phyloP scores from a whole-genome alignment of 257 asterid genomes.

The Penstemon davidsonii region DNA sequence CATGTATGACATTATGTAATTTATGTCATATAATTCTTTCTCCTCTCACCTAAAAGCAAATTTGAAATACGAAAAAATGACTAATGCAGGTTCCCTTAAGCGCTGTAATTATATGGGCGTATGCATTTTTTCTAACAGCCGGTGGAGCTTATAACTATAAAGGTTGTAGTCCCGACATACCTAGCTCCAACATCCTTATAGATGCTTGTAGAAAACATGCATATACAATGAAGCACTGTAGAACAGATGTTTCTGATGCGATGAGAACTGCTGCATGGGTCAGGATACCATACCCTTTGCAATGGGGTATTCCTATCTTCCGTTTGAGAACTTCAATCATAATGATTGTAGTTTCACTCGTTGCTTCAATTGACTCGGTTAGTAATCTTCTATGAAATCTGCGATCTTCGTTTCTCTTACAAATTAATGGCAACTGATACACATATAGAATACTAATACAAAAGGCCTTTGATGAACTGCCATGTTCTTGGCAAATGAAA shows the following conservation, averaged over 20 bases:
- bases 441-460: too few species aligned
- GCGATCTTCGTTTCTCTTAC: too few species aligned
- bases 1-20: too few species aligned
- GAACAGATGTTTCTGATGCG: conserved; percentile 95
- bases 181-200: conserved; percentile 81
- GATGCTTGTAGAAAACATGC: conserved; percentile 88
- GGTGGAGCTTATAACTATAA: conserved; percentile 93
- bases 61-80: background rate
- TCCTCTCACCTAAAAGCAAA: background rate
- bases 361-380: conserved; percentile 90
- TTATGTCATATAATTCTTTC: background rate
- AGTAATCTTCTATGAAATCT: conserved; percentile 34
- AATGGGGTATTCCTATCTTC: conserved; percentile 96
- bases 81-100: conserved; percentile 87
- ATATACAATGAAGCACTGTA: conserved; percentile 92
- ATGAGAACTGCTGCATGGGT: conserved; percentile 95
- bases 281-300: conserved; percentile 91
- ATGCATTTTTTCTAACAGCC: conserved; percentile 89
- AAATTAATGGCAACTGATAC: too few species aligned
- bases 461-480: too few species aligned
- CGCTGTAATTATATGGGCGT: conserved; percentile 83
- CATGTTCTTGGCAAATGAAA: too few species aligned
- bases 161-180: conserved; percentile 84
- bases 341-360: conserved; percentile 75
- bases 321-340: conserved; percentile 79